phyloP scores from a whole-genome alignment of 106 monocot species.

The Allium cepa region DNA sequence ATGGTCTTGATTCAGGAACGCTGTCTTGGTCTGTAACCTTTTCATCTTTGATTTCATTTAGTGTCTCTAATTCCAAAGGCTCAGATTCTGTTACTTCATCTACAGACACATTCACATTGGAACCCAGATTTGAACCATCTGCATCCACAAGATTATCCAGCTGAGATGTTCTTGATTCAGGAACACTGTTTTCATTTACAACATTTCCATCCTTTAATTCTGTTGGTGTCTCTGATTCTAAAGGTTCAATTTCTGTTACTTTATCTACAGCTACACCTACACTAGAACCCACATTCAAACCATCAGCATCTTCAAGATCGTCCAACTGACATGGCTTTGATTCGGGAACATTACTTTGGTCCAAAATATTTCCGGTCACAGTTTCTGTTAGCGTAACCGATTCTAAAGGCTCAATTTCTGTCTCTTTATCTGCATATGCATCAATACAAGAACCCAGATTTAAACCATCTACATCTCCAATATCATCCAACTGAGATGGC shows the following conservation, averaged over 20 bases:
- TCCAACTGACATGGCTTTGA: no score
- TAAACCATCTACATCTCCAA: no score
- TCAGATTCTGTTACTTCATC: not conserved
- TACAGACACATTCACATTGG: not conserved
- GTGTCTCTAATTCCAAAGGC: not conserved
- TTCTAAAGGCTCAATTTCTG: no score
- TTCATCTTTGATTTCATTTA: not conserved
- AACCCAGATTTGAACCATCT: not conserved
- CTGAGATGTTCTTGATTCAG: no score
- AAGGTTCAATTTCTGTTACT: not conserved
- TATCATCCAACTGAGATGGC: no score
- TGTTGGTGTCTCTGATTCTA: not conserved
- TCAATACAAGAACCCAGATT: no score
- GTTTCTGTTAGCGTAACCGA: no score
- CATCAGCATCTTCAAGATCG: no score
- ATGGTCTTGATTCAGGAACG: not conserved
- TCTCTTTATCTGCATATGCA: no score
- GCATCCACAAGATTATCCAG: no score
- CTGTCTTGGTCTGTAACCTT: not conserved
- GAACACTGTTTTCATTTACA: not conserved
- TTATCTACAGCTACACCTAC: not conserved
- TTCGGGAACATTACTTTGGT: no score
- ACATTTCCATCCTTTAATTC: not conserved
- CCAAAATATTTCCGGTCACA: no score
- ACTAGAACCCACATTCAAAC: not conserved